Base-by-base conservation (phyloP, 306 rosid species). In the Adenanthera pavonina region DNA sequence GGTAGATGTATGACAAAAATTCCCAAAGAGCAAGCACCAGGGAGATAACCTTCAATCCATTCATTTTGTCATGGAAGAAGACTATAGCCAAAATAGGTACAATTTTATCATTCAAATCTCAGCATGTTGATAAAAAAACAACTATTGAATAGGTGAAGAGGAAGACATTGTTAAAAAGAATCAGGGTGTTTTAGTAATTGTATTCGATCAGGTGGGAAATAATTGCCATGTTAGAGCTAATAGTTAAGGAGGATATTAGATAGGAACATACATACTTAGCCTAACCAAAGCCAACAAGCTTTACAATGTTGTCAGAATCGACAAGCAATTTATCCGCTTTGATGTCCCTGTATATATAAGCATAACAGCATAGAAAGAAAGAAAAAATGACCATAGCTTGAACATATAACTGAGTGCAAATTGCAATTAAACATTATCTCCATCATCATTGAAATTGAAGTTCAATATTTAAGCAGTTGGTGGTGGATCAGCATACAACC, bases 1-100 rank as follows among this genome's bases (percentile, higher is more conserved):
- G 88, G 64, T 87, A 89, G 62, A 72, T 10, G 48, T 85, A 87
- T 9, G 92, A 89, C 69, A 81, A 25, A 59, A 87, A 80, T 25
- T 87, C 90, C 92, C 87, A 89, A 5, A 85, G 38, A 19, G 88
- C 86, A 54, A 89, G 82, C 56, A 85, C 80, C 84, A 85, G 44
- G 64, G 90, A 76, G 12, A 85, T 75, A 33, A 34, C 87, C 82
- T 87, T 89, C 8, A 75, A 61, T 8, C 86, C 90, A 66, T 85
- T 66, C 77, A 89, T 78, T 34, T 71, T 75, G 43, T 89, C 90
- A 34, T 82, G 87, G 70, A 83, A 72, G 53, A 89, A 57, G 51
- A 87, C 36, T 16, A 87, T 82, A 6, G 89, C 89, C 19, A 87
- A 60, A 83, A 87, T 61, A 2, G 86, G 90, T 53, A 85, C 80